phyloP scores from a whole-genome alignment of 2,329 filamentous ascomycete genomes.

The Epichloe amarillans region DNA sequence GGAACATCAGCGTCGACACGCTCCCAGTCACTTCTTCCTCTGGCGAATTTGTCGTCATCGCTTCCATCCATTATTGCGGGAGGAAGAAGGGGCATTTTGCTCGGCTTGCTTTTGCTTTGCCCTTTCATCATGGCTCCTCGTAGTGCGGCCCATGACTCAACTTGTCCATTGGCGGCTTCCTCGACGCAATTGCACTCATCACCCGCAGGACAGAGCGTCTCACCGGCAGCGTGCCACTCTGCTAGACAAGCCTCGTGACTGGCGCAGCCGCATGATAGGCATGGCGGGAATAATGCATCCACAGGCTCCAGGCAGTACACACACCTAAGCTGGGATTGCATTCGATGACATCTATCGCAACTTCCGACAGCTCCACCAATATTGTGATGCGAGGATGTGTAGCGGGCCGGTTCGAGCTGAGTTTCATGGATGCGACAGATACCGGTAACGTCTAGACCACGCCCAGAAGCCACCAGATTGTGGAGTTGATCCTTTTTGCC shows the following conservation, averaged over 20 bases:
- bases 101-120: constrained; percentile 5
- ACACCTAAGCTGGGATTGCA: constrained; percentile 45
- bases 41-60: constrained; percentile 16
- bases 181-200: constrained; percentile 51
- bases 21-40: constrained; percentile 14
- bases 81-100: constrained; percentile 15
- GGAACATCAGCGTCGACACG: constrained; percentile 14
- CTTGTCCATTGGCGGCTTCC: constrained; percentile 41
- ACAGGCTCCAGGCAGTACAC: constrained; percentile 51
- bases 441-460: constrained; percentile 49
- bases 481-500: constrained; percentile 43
- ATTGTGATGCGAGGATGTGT: constrained; percentile 26
- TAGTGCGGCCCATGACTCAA: constrained; percentile 46
- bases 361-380: constrained; percentile 35
- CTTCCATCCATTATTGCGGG: constrained; percentile 15
- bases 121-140: constrained; percentile 24
- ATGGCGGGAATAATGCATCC: constrained; percentile 45
- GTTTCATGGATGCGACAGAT: constrained; percentile 50
- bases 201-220: constrained; percentile 46
- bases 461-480: constrained; percentile 35
- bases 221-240: constrained; percentile 44
- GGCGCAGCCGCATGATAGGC: constrained; percentile 49
- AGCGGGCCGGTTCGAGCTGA: constrained; percentile 45
- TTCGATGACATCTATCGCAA: constrained; percentile 37
- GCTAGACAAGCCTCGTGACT: constrained; percentile 45